A percentile compares a stretch with the other conserved stretches of the same genome.
phyloP scores from a whole-genome alignment of 805 yeast species.

The Saturnispora silvae region DNA sequence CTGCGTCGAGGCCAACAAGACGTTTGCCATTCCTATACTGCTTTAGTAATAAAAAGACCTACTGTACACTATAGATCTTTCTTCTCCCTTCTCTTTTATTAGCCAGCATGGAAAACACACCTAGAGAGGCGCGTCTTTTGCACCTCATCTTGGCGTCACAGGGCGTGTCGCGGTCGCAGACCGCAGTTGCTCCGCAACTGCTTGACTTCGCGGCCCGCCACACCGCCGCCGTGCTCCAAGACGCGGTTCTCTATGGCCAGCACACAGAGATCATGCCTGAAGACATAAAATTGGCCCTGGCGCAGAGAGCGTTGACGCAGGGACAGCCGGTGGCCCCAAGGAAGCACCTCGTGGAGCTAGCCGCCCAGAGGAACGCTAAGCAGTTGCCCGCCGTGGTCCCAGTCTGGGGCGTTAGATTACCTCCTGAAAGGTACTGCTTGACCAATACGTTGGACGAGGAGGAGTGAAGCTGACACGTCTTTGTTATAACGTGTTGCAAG shows the following conservation, averaged over 20 bases:
- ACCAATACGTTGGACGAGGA: slow-evolving; percentile 40
- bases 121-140: slow-evolving; percentile 42
- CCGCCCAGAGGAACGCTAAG: slow-evolving; percentile 82
- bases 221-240: slow-evolving; percentile 77
- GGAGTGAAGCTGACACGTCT: not conserved
- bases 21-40: too few species aligned
- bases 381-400: slow-evolving; percentile 88
- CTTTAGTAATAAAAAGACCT: too few species aligned
- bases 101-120: too few species aligned
- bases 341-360: slow-evolving; percentile 80
- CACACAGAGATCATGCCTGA: slow-evolving; percentile 77
- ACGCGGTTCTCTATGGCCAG: slow-evolving; percentile 82
- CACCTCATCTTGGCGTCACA: slow-evolving; percentile 90
- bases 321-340: slow-evolving; percentile 95
- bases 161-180: slow-evolving; percentile 85
- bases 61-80: too few species aligned
- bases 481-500: too few species aligned
- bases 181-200: slow-evolving; percentile 87
- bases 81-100: too few species aligned
- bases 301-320: slow-evolving; percentile 90
- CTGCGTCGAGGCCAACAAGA: too few species aligned
- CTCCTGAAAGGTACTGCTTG: slow-evolving; percentile 94
- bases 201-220: slow-evolving; percentile 95
- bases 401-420: slow-evolving; percentile 83
- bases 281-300: slow-evolving; percentile 84